A percentile compares a stretch with the other conserved stretches of the same genome.
These are phyloP conservation scores for Daldinia grandis DNA, from an alignment of 495 filamentous ascomycete genomes.

Conservation along the genomic window DNA sequence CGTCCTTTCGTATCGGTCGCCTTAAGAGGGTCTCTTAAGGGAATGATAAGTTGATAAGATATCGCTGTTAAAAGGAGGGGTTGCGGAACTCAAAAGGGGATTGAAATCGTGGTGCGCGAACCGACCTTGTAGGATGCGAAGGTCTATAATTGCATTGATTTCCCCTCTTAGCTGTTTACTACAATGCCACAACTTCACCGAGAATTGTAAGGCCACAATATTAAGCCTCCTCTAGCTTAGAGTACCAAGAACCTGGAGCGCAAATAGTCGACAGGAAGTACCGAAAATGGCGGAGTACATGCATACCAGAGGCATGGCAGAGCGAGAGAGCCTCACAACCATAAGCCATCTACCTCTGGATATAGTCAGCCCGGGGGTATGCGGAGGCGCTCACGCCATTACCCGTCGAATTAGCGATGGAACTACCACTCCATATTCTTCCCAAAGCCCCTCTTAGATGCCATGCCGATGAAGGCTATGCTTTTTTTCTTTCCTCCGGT, in stretches of 20 bases:
- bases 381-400: conserved; percentile 32
- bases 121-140: background rate
- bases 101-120: background rate
- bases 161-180: background rate
- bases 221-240: conserved; percentile 11
- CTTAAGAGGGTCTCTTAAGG: background rate
- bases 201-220: conserved; percentile 8
- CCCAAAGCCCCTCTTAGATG: conserved; percentile 5
- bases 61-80: background rate
- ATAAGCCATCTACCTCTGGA: background rate
- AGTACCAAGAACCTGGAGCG: background rate
- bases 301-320: conserved; percentile 7
- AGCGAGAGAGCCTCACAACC: conserved; percentile 16
- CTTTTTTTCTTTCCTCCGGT: background rate
- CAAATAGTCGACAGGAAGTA: background rate
- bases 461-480: conserved; percentile 9
- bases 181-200: conserved; percentile 17
- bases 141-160: background rate
- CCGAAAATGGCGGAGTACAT: conserved; percentile 22
- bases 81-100: background rate
- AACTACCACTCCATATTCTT: conserved; percentile 17
- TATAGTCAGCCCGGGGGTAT: conserved; percentile 19
- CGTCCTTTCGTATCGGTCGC: background rate
- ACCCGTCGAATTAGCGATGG: conserved; percentile 21
- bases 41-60: conserved; percentile 1